Evolutionary conservation across 73 alveolate species (phyloP).

Genomic region (Breviolum minutum): DNA sequence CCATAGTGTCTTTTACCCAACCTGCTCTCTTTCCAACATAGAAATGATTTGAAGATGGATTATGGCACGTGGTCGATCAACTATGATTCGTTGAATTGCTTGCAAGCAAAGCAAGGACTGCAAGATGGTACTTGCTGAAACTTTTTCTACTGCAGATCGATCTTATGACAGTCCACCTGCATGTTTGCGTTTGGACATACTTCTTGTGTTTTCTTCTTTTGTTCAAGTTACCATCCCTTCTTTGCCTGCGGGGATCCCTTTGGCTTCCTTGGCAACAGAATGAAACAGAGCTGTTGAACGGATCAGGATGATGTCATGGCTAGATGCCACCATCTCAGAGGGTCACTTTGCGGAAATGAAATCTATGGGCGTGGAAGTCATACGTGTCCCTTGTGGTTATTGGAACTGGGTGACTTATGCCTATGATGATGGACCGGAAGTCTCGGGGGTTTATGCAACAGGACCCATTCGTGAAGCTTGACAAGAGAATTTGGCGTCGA

Average conservation of each 20-base stretch:
- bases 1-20: too few relatives aligned
- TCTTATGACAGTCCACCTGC: too few relatives aligned
- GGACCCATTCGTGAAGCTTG: conserved; percentile 49
- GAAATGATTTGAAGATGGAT: too few relatives aligned
- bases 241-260: neutral
- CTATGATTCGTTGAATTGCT: too few relatives aligned
- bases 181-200: too few relatives aligned
- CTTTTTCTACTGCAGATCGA: too few relatives aligned
- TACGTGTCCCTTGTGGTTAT: conserved; percentile 86
- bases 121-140: too few relatives aligned
- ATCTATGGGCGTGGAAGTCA: conserved; percentile 50
- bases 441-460: conserved; percentile 42
- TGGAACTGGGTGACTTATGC: conserved; percentile 90
- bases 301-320: conserved; percentile 75
- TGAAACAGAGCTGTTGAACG: too few relatives aligned
- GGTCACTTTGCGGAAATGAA: conserved; percentile 77
- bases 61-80: too few relatives aligned
- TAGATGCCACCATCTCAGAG: conserved; percentile 81
- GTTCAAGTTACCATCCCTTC: neutral
- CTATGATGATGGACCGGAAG: conserved; percentile 55
- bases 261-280: neutral
- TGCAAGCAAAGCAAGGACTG: too few relatives aligned
- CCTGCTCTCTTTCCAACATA: too few relatives aligned
- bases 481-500: neutral
- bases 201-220: too few relatives aligned